phyloP scores from a whole-genome alignment of 495 filamentous ascomycete species.

The Tuber indicum region DNA sequence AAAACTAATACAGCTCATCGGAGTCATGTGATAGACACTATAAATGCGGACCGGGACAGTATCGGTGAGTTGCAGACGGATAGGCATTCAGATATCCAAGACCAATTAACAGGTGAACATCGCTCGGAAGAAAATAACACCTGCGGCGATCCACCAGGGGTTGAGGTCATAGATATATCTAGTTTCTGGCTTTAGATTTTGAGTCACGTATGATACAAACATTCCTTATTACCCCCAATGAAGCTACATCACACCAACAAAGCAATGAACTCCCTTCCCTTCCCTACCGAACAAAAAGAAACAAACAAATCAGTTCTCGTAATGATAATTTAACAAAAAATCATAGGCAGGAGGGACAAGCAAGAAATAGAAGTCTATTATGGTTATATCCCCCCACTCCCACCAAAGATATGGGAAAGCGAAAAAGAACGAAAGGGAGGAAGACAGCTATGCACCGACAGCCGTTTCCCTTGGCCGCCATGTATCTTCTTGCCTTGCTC shows the following conservation, averaged over 20 bases:
- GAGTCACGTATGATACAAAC: background rate
- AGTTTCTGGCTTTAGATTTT: background rate
- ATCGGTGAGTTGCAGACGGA: background rate
- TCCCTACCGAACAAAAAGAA: background rate
- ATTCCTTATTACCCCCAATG: background rate
- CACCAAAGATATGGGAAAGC: background rate
- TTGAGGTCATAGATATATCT: background rate
- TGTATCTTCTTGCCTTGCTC: conserved; percentile 73
- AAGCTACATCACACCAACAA: background rate
- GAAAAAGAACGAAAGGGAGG: background rate
- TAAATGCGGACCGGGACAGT: background rate
- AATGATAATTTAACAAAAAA: background rate
- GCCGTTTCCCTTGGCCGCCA: conserved; percentile 58
- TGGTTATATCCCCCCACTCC: background rate
- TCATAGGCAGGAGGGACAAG: background rate
- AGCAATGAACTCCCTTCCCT: background rate
- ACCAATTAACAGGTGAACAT: background rate
- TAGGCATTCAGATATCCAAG: background rate
- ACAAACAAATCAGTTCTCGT: conserved; percentile 1
- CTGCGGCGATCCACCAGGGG: background rate
- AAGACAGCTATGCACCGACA: conserved; percentile 13
- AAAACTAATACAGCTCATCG: background rate
- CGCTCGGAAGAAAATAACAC: background rate
- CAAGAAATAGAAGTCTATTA: background rate
- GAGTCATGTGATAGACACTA: background rate